Evolutionary conservation across 495 filamentous ascomycete genomes (phyloP), one percentile per base, ranked within the genome.

Genomic region (Neurospora terricola): DNA sequence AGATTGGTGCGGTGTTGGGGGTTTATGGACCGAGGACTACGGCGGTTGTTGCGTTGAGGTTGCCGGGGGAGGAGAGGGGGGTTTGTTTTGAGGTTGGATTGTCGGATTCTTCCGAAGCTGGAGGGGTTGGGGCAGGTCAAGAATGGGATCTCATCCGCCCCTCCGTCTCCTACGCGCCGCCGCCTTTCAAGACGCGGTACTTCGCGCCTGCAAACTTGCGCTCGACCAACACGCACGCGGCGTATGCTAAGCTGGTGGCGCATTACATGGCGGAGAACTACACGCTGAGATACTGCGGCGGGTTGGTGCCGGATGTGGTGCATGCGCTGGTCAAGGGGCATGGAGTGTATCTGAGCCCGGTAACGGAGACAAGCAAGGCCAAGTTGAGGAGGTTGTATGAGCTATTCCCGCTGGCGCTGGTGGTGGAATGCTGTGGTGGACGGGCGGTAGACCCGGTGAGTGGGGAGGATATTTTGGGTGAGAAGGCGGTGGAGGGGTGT

Each of bases 131-230:
- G 1, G 8, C 34, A 4, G 27, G 54, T 3, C 54, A 66, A 9
- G 54, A 66, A 34, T 78, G 76, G 71, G 78, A 83, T 37, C 71
- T 87, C 11, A 76, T 86, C 38, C 82, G 81, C 10, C 72, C 83
- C 0, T 21, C 59, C 1, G 74, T 86, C 4, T 69, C 69, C 8
- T 75, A 86, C 8, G 69, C 74, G 5, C 73, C 74, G 12, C 12
- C 77, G 5, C 77, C 80, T 0, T 78, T 78, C 40, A 82, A 78
- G 68, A 81, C 82, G 30, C 79, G 81, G 8, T 87, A 86, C 69
- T 87, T 88, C 71, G 82, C 86, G 0, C 86, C 86, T 1, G 86
- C 86, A n/a, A 88, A 88, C 72, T 75, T 88, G 40, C 83, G 86
- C 42, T 79, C 83, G 0, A 85, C 86, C 4, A 78, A 83, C 12